Base-by-base conservation (phyloP, 1,284 basidiomycete species). In the Puccinia triticina region DNA sequence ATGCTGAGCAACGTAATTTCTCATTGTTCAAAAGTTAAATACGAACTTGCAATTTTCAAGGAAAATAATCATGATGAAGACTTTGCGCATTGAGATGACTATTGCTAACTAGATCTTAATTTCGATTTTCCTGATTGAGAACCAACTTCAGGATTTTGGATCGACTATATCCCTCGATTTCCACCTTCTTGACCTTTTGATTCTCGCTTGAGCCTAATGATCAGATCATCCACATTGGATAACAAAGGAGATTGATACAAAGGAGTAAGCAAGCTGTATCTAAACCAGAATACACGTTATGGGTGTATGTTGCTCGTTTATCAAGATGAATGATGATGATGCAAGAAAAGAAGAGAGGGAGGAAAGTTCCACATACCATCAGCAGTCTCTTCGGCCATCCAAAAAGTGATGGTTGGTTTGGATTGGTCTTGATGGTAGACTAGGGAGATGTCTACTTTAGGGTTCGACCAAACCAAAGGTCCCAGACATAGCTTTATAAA, bases 381-480 rank as follows among this genome's bases (percentile, higher is more conserved):
- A 46, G 11, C n/a, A 18, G 48, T 23, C 16, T 34, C 69, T 16
- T 71, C 69, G 12, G 43, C 14, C n/a, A n/a, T 71, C 69, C 69
- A 71, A 21, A 71, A 50, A 50, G 69, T 71, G 69, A 71, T 29
- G 7, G 12, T 71, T 14, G 76, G 64, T 32, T 64, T 66, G 12
- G 43, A 34, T 67, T 78, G 76, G 16, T 69, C 61, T 29, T 34
- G 16, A 26, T 18, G 48, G 46, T 78, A 69, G 16, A 67, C 32
- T 69, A 78, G 26, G 11, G 76, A 69, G 14, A 78, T 43, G 46
- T 78, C 76, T 23, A 78, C 76, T 34, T 50, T 78, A 5, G 76
- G 61, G 64, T 78, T 78, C 34, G 76, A 59, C 59, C 76, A 78
- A 12, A 78, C 64, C 46, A 78, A 48, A 12, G 76, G 76, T 1